phyloP scores from a whole-genome alignment of 2,329 filamentous ascomycete species.

The Neonectria ditissima region DNA sequence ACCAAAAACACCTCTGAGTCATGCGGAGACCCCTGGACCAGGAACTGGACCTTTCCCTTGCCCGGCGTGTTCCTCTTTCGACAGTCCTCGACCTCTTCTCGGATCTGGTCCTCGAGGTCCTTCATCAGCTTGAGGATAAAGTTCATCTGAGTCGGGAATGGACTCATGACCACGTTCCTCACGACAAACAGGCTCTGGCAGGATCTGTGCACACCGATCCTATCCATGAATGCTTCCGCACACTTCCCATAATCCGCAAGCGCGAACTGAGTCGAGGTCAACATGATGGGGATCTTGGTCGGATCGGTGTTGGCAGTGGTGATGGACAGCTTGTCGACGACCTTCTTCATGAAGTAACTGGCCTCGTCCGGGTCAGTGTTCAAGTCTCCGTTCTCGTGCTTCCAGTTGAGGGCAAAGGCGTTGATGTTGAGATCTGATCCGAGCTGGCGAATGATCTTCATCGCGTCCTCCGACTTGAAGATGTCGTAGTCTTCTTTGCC shows the following conservation, averaged over 20 bases:
- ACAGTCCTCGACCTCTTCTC: conserved; percentile 45
- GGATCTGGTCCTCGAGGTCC: conserved; percentile 48
- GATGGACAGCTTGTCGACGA: conserved; percentile 57
- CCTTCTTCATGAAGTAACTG: conserved; percentile 60
- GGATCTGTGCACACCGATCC: conserved; percentile 51
- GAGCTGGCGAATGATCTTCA: conserved; percentile 54
- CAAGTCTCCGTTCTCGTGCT: conserved; percentile 50
- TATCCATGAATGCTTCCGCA: conserved; percentile 54
- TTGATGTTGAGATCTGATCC: conserved; percentile 63
- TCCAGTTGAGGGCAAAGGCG: conserved; percentile 58
- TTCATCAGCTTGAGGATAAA: conserved; percentile 54
- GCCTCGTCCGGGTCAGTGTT: conserved; percentile 60
- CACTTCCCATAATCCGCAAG: conserved; percentile 56
- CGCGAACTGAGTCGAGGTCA: conserved; percentile 59
- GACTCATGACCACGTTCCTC: conserved; percentile 62
- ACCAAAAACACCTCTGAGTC: conserved; percentile 52
- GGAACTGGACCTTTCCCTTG: conserved; percentile 52
- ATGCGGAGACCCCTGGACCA: conserved; percentile 50
- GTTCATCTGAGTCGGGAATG: conserved; percentile 54
- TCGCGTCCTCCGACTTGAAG: conserved; percentile 48
- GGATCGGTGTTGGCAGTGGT: conserved; percentile 54
- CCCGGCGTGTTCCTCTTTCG: conserved; percentile 52
- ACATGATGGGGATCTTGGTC: conserved; percentile 55
- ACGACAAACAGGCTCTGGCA: conserved; percentile 56
- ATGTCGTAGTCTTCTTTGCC: conserved; percentile 52